A percentile compares a stretch with the other conserved stretches of the same genome.
Evolutionary conservation across 2,329 filamentous ascomycete species (phyloP).

Genomic region (Apiospora phragmitis): DNA sequence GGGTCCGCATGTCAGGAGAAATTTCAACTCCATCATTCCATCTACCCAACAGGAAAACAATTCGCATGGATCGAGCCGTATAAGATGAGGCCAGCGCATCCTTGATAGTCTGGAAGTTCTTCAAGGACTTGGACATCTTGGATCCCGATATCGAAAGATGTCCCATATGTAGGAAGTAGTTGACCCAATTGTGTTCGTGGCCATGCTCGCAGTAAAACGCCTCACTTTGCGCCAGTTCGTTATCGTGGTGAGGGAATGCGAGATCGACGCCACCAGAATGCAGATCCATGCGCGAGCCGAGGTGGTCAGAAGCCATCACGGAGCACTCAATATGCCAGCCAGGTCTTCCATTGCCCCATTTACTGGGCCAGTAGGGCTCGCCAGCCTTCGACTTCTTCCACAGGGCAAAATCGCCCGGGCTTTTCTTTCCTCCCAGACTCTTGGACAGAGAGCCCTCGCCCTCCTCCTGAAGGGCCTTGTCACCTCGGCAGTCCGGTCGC

Average conservation of each 20-base stretch:
- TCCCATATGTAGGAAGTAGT: constrained; percentile 95
- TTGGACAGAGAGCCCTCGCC: constrained; percentile 81
- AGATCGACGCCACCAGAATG: constrained; percentile 93
- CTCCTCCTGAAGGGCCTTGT: constrained; percentile 81
- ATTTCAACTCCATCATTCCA: constrained; percentile 95
- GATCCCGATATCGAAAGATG: constrained; percentile 85
- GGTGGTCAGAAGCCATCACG: constrained; percentile 88
- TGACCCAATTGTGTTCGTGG: constrained; percentile 77
- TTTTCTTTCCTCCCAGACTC: constrained; percentile 66
- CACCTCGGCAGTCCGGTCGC: constrained; percentile 80
- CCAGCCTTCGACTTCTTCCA: constrained; percentile 94
- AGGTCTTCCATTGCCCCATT: constrained; percentile 84
- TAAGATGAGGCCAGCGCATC: constrained; percentile 72
- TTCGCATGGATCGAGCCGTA: constrained; percentile 76
- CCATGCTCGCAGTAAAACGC: constrained; percentile 61
- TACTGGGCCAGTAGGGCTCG: constrained; percentile 86
- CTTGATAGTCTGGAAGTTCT: constrained; percentile 93
- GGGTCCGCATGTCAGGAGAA: constrained; percentile 75
- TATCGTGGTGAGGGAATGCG: constrained; percentile 89
- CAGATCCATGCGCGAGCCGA: constrained; percentile 85
- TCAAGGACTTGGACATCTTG: constrained; percentile 95
- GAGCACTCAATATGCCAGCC: constrained; percentile 99
- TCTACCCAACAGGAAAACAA: constrained; percentile 82
- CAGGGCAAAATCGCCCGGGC: constrained; percentile 81
- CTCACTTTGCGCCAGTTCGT: constrained; percentile 76